Base-by-base conservation (phyloP, 1,284 basidiomycete genomes). In the Fomitiporia mediterranea region DNA sequence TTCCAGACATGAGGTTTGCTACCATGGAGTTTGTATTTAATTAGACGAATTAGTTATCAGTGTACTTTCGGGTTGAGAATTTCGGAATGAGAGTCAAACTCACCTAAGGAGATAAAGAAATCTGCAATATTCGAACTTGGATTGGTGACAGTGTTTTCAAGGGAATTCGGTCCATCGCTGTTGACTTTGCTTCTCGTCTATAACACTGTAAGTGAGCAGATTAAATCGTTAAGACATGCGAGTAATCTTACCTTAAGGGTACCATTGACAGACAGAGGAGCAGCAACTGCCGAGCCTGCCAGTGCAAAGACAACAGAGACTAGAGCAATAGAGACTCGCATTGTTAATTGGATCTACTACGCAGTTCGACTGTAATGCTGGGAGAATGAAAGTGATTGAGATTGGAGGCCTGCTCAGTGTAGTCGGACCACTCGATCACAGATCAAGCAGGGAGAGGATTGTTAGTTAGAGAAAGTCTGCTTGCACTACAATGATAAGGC, bases 271-370 rank as follows among this genome's bases (percentile, higher is more conserved):
- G 60, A 61, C 37, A 55, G 57, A 40, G 68, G 68, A 5, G 65
- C 66, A n/a, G 66, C 67, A 38, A 65, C 13, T 4, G 62, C 64
- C 2, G 64, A 63, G 35, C 63, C 59, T 13, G 63, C 63, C 44
- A 66, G 54, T 30, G 61, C 64, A 28, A 67, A 39, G 13, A 59
- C 13, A 28, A 37, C 15, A 38, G 51, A 54, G 21, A 58, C 21
- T 21, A 59, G 40, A 15, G 54, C 40, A 13, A 56, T 28, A 34
- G 42, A 49, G 32, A 53, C 13, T 35, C 51, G 42, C 56, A 57
- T 57, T 11, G 40, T 66, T 64, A 44, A 59, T 51, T 19, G 65
- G 51, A 38, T 61, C 50, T 44, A 64, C 51, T 56, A 61, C 52
- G 39, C 62, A 61, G 59, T 65, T 57, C 15, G 6, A 44, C 1